Conservation (phyloP, 306 rosid genomes). For the Benincasa hispida region DNA sequence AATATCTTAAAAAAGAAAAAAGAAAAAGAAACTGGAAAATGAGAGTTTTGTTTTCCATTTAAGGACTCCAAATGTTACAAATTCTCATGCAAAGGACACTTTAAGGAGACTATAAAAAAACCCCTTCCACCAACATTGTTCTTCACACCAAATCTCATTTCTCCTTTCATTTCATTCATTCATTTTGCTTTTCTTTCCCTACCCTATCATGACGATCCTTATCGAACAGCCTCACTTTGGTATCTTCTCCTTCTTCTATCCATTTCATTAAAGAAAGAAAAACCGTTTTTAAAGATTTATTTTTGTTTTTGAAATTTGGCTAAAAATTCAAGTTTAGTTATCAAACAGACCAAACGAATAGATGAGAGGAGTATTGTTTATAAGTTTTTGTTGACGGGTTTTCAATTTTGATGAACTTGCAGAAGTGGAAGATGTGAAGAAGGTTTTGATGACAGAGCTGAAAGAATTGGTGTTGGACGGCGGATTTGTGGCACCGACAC, state of each 20-base stretch:
- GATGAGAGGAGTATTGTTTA: too few relatives aligned
- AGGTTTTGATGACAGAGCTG: conserved; percentile 12
- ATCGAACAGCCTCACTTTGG: conserved; percentile 36
- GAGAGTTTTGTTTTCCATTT: conserved; percentile 12
- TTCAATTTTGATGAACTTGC: not conserved
- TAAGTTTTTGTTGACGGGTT: not conserved
- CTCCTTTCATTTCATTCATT: not conserved
- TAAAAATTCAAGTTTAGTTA: too few relatives aligned
- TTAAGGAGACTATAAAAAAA: conserved; percentile 15
- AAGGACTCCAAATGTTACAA: conserved; percentile 30
- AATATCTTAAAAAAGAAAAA: not conserved
- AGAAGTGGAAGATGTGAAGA: conserved; percentile 22
- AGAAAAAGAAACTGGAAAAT: not conserved
- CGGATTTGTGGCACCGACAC: conserved; percentile 25
- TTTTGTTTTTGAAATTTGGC: too few relatives aligned
- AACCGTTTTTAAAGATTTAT: too few relatives aligned
- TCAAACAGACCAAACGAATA: too few relatives aligned
- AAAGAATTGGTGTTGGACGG: conserved; percentile 42
- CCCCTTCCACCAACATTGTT: not conserved
- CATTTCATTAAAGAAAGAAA: not conserved
- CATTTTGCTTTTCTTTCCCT: not conserved
- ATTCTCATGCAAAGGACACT: conserved; percentile 28
- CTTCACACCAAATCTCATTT: not conserved
- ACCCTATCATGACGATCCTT: conserved; percentile 33
- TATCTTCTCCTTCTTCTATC: not conserved